Evolutionary conservation across 2,329 filamentous ascomycete species (phyloP), one percentile per base, ranked within the genome.

Genomic region (Neonectria punicea): DNA sequence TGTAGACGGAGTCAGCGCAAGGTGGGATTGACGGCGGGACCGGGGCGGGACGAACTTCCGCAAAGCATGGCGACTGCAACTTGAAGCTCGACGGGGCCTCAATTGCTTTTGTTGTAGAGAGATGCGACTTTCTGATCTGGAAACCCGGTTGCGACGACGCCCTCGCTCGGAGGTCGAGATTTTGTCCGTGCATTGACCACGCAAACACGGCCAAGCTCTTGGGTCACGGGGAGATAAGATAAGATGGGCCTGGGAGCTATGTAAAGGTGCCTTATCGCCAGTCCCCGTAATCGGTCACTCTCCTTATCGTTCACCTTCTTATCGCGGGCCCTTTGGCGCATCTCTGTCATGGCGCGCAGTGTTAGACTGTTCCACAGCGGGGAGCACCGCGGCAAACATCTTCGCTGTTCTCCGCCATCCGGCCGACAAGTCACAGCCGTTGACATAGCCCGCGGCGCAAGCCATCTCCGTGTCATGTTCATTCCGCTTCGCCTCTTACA

Each of bases 21-120:
- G 22, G 32, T n/a, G 14, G 4, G 18, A 6, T 39, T 55, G 58
- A n/a, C 18, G 53, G 14, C 59, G 9, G 9, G 4, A 8, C 7
- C 14, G 7, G 14, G 36, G 7, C 7, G 8, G 0, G 63, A 75
- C 80, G 75, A 76, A 83, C 82, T 85, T 82, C 78, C 80, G 57
- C 83, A 85, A 75, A 85, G 78, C 83, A 85, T 85, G 66, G 72
- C 75, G 75, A 77, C 74, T 67, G 69, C 58, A 64, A 62, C 49
- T 67, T 65, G 63, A 69, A 73, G 76, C 75, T 73, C 58, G 59
- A 61, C 59, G 60, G 64, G 69, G 70, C 69, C 69, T 69, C 73
- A 77, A 77, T 78, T 71, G 74, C 73, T 73, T 63, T 66, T 70
- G 65, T 67, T 67, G 44, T 49, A 63, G 68, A 70, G 70, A 58